phyloP scores from a whole-genome alignment of 805 yeast genomes.

The Kodamaea laetipori region DNA sequence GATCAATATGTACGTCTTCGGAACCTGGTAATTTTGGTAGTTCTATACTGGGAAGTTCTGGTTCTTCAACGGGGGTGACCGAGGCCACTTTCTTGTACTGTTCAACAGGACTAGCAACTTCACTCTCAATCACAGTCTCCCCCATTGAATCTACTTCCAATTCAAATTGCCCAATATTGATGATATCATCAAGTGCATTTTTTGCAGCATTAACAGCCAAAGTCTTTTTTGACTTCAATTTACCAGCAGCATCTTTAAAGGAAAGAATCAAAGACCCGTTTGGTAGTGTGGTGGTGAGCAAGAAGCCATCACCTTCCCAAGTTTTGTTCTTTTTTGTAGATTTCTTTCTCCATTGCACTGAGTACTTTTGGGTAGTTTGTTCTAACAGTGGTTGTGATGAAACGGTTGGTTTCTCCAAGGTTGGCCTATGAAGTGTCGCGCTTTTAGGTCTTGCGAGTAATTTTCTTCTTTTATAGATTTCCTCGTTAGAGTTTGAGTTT shows the following conservation, averaged over 20 bases:
- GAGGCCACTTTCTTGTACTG: conserved; percentile 3
- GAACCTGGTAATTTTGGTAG: background rate
- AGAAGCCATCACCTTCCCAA: conserved; percentile 92
- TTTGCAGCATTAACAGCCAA: conserved; percentile 7
- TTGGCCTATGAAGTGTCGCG: background rate
- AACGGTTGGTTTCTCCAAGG: background rate
- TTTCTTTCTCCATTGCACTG: conserved; percentile 68
- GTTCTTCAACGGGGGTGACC: background rate
- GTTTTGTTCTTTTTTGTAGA: conserved; percentile 80
- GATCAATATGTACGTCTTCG: conserved; percentile 48
- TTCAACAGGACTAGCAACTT: background rate
- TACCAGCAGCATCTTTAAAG: conserved; percentile 15
- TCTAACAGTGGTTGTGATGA: background rate
- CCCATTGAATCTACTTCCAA: conserved; percentile 51
- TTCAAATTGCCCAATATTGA: conserved; percentile 61
- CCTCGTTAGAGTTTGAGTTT: background rate
- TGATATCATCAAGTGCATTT: conserved; percentile 26
- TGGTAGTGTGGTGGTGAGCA: conserved; percentile 30
- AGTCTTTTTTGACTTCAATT: conserved; percentile 13
- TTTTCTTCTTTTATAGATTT: conserved; percentile 9
- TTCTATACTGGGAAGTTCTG: background rate
- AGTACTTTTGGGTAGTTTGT: conserved; percentile 8
- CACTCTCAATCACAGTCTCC: background rate
- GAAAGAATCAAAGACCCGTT: conserved; percentile 5
- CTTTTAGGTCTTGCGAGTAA: background rate